These are phyloP conservation scores for Ophioceras dolichostomum DNA, from an alignment of 2,329 filamentous ascomycete species.

Conservation along the genomic window DNA sequence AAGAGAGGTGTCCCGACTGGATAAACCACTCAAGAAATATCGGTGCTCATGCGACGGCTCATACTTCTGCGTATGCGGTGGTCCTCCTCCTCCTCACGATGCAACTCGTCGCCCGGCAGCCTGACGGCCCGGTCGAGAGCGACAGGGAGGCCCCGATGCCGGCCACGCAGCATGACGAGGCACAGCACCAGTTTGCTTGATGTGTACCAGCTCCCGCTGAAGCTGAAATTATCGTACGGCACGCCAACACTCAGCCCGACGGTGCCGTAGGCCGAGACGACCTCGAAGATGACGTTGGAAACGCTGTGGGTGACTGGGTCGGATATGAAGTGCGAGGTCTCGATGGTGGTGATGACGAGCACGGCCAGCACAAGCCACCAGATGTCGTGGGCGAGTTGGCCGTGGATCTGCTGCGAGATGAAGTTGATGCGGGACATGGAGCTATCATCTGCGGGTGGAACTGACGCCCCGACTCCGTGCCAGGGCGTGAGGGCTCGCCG, in stretches of 20 bases:
- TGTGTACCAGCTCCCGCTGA: slow-evolving; percentile 38
- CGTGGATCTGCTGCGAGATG: slow-evolving; percentile 41
- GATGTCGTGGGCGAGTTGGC: slow-evolving; percentile 48
- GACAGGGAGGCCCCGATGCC: slow-evolving; percentile 42
- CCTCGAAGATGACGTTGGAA: slow-evolving; percentile 46
- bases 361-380: slow-evolving; percentile 52
- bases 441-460: slow-evolving; percentile 13
- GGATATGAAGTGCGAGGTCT: slow-evolving; percentile 37
- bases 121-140: slow-evolving; percentile 40
- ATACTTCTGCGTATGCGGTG: slow-evolving; percentile 24
- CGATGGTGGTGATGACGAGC: slow-evolving; percentile 46
- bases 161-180: slow-evolving; percentile 41
- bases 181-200: slow-evolving; percentile 42
- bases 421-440: slow-evolving; percentile 36
- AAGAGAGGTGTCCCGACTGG: too few species aligned
- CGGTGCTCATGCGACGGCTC: slow-evolving; percentile 13
- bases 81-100: slow-evolving; percentile 27
- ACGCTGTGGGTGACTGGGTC: slow-evolving; percentile 42
- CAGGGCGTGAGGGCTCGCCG: slow-evolving; percentile 24
- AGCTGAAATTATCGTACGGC: slow-evolving; percentile 37
- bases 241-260: slow-evolving; percentile 45
- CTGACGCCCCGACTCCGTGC: slow-evolving; percentile 29
- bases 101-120: slow-evolving; percentile 22
- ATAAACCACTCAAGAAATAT: too few species aligned
- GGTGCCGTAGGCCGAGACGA: slow-evolving; percentile 44